Conservation (phyloP, 441 rosid species). For the Sinapis alba region DNA sequence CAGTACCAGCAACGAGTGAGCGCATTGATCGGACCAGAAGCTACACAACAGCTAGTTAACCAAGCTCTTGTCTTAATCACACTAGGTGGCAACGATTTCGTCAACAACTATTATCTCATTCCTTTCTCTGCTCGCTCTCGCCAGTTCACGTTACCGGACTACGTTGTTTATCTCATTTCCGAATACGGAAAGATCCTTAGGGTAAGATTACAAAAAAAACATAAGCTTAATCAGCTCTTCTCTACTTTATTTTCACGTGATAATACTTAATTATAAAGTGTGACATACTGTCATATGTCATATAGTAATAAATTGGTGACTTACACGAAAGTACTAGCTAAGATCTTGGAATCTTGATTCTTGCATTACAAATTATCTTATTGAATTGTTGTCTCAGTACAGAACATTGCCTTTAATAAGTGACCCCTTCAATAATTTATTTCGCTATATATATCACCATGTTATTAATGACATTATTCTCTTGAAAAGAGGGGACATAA, state of each 20-base stretch:
- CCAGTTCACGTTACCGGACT: constrained; percentile 75
- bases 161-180: constrained; percentile 73
- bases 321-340: constrained; percentile 4
- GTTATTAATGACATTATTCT: constrained; percentile 19
- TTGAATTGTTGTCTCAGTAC: constrained; percentile 7
- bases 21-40: constrained; percentile 60
- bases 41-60: constrained; percentile 56
- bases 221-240: not conserved
- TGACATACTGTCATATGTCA: no score
- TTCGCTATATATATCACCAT: not conserved
- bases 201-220: constrained; percentile 41
- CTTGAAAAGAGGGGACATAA: not conserved
- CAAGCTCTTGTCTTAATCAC: constrained; percentile 76
- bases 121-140: constrained; percentile 92
- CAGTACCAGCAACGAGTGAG: constrained; percentile 73
- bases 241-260: not conserved
- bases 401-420: not conserved
- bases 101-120: constrained; percentile 83
- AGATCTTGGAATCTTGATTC: constrained; percentile 6
- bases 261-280: not conserved
- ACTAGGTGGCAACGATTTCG: constrained; percentile 93
- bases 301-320: not conserved
- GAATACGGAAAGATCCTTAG: constrained; percentile 72
- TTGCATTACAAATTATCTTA: not conserved
- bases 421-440: not conserved